Evolutionary conservation across 331 rosid genomes (phyloP), one percentile per base, ranked within the genome.

Genomic region (Quercus tomentella): DNA sequence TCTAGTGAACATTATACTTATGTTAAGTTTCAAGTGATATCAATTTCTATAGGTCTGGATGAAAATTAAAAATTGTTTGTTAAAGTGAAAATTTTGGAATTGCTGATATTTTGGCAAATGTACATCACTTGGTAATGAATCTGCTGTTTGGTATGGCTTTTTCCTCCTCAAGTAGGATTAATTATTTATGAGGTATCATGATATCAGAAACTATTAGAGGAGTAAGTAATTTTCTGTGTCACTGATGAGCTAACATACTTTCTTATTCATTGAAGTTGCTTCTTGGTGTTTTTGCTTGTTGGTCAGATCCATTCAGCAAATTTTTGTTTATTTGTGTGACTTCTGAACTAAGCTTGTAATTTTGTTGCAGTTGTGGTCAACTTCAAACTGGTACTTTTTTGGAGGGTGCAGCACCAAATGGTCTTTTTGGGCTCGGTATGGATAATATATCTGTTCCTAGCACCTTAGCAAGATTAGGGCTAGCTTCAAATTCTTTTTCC

Each of bases 381-480:
- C 82, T 70, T 72, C 97, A 90, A 82, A 90, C 91, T 12, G 99
- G 99, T 76, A 70, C 85, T 60, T 93, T 96, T 84, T 70, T 89
- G 72, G 43, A 43, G 0, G 86, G 89, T 45, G 97, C 89, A 55
- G 99, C 98, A 56, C 98, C 98, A 3, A 88, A 93, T 63, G 99
- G 99, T 79, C 76, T 95, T 28, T 76, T 93, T 60, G 99, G 99
- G 68, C 92, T 92, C 63, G 97, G 99, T 52, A 86, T 96, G 82
- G 79, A 82, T 2, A 70, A 79, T 76, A 20, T 84, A 77, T 92
- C 99, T n/a, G 90, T 96, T 65, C 99, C 99, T 56, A 96, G 94
- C 86, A 86, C 89, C 84, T 89, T 93, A 84, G 97, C 99, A 51
- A 86, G 73, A 41, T 66, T 80, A 55, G 97, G 93, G n/a, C 75